These are phyloP conservation scores for Claviceps maximensis DNA, from an alignment of 2,329 filamentous ascomycete genomes.

Conservation along the genomic window DNA sequence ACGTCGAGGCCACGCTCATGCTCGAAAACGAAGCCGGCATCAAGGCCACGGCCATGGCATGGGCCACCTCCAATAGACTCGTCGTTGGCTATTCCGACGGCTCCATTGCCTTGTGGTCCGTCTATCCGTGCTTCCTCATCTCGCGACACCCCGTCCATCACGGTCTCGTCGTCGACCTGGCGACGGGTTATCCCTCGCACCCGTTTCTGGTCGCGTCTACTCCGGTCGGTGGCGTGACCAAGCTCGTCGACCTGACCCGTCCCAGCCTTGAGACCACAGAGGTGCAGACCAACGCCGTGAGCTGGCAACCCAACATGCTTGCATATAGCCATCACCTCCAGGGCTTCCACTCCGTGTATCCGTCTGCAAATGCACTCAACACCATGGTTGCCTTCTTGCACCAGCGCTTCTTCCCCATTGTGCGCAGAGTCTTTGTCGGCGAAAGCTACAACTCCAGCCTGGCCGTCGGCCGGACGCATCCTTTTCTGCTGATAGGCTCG, in stretches of 20 bases:
- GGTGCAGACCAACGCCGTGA: constrained; percentile 35
- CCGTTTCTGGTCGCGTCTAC: constrained; percentile 42
- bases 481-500: constrained; percentile 39
- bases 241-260: constrained; percentile 37
- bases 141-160: constrained; percentile 40
- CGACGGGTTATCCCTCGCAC: constrained; percentile 41
- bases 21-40: constrained; percentile 33
- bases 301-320: constrained; percentile 39
- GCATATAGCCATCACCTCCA: constrained; percentile 42
- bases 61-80: constrained; percentile 41
- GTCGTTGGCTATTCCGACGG: constrained; percentile 44
- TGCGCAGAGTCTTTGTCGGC: constrained; percentile 37
- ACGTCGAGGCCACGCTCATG: constrained; percentile 23
- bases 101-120: constrained; percentile 42
- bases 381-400: constrained; percentile 40
- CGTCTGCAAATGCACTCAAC: constrained; percentile 38
- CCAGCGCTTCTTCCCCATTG: constrained; percentile 37
- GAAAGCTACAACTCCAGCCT: constrained; percentile 38
- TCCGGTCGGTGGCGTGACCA: constrained; percentile 39
- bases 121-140: constrained; percentile 34
- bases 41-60: constrained; percentile 38
- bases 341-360: constrained; percentile 39
- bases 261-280: constrained; percentile 41
- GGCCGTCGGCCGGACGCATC: constrained; percentile 35
- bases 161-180: constrained; percentile 39